A percentile compares a stretch with the other conserved stretches of the same genome.
phyloP scores from a whole-genome alignment of 805 yeast genomes.

The Monosporozyma siamensis region DNA sequence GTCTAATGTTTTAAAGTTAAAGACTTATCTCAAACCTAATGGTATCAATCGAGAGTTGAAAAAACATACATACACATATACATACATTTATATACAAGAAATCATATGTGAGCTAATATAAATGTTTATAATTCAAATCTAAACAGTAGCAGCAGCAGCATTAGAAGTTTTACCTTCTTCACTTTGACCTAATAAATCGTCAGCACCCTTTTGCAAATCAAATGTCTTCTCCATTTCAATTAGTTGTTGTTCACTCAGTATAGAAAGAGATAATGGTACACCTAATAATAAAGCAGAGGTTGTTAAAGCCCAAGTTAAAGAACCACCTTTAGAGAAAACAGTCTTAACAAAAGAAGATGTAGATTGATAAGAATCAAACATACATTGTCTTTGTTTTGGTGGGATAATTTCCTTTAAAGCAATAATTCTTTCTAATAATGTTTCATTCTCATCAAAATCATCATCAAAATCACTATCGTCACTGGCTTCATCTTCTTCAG shows the following conservation, averaged over 20 bases:
- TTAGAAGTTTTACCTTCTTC: slow-evolving; percentile 32
- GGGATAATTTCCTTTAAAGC: slow-evolving; percentile 90
- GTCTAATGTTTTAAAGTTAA: slow-evolving; percentile 12
- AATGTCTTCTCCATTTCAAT: slow-evolving; percentile 90
- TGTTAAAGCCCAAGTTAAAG: slow-evolving; percentile 74
- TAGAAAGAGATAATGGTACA: slow-evolving; percentile 84
- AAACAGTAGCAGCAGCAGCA: slow-evolving; percentile 17
- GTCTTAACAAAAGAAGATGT: slow-evolving; percentile 35
- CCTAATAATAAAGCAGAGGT: slow-evolving; percentile 80
- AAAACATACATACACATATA: slow-evolving; percentile 2
- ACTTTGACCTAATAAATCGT: slow-evolving; percentile 64
- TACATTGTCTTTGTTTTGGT: slow-evolving; percentile 64
- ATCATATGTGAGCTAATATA: not conserved
- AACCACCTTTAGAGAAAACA: slow-evolving; percentile 56
- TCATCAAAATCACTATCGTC: slow-evolving; percentile 37
- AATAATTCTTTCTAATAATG: slow-evolving; percentile 73
- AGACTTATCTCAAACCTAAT: no score
- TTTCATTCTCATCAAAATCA: slow-evolving; percentile 77
- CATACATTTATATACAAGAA: slow-evolving; percentile 2
- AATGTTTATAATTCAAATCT: slow-evolving; percentile 5
- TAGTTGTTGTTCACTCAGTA: slow-evolving; percentile 86
- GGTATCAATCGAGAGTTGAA: no score
- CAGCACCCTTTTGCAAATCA: slow-evolving; percentile 69
- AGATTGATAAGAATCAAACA: slow-evolving; percentile 29
- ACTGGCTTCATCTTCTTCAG: slow-evolving; percentile 24